Conservation (phyloP, 805 yeast genomes). For the Starmerella apicola region DNA sequence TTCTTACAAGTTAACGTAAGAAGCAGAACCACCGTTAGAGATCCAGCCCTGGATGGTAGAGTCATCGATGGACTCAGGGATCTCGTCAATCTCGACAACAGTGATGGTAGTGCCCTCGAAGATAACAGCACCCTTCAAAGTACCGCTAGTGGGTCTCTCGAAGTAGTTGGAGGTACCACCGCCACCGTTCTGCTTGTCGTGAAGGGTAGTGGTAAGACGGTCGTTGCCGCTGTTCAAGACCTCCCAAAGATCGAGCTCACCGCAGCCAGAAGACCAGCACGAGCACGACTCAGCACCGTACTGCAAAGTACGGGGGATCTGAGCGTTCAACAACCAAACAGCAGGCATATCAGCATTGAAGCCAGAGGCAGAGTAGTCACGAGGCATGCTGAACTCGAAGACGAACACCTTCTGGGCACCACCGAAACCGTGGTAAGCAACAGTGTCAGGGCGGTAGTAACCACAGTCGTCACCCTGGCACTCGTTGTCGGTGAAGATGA, state of each 20-base stretch:
- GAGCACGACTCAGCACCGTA: slow-evolving; percentile 79
- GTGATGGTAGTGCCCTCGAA: slow-evolving; percentile 40
- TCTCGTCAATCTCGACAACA: slow-evolving; percentile 54
- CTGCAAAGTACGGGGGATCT: slow-evolving; percentile 92
- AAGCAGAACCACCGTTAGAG: slow-evolving; percentile 34
- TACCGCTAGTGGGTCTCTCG: slow-evolving; percentile 61
- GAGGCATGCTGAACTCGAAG: slow-evolving; percentile 91
- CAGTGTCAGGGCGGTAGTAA: slow-evolving; percentile 69
- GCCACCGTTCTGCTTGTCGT: slow-evolving; percentile 63
- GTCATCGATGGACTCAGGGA: slow-evolving; percentile 41
- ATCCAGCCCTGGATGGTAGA: slow-evolving; percentile 37
- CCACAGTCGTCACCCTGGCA: slow-evolving; percentile 52
- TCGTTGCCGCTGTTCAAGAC: slow-evolving; percentile 63
- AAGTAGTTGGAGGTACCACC: slow-evolving; percentile 86
- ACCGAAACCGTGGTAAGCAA: slow-evolving; percentile 89
- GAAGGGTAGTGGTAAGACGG: slow-evolving; percentile 62
- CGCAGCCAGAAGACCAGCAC: slow-evolving; percentile 96
- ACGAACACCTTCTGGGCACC: slow-evolving; percentile 78
- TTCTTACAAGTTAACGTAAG: slow-evolving; percentile 23
- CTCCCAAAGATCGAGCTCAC: slow-evolving; percentile 94
- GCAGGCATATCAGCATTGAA: slow-evolving; percentile 94
- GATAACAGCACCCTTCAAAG: slow-evolving; percentile 83
- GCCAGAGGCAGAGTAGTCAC: slow-evolving; percentile 34
- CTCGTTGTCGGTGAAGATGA: slow-evolving; percentile 53
- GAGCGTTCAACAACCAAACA: slow-evolving; percentile 88